phyloP scores from a whole-genome alignment of 257 asterid genomes.

The Nicotiana otophora region DNA sequence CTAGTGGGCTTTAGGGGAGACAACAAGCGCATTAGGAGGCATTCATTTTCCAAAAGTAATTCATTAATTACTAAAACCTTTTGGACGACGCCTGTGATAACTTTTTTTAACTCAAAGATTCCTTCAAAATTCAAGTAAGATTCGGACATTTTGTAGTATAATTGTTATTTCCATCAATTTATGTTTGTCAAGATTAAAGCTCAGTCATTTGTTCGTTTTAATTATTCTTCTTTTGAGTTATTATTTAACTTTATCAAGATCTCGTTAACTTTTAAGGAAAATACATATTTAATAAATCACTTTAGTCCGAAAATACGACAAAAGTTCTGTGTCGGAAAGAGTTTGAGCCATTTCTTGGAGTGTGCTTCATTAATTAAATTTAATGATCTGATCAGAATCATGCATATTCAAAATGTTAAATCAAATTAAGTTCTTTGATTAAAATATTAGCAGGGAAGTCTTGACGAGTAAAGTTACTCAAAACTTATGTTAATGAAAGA shows the following conservation, averaged over 20 bases:
- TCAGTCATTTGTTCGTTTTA: neutral
- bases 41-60: neutral
- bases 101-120: neutral
- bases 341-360: neutral
- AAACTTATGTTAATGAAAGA: too few relatives aligned
- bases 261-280: neutral
- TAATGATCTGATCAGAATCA: neutral
- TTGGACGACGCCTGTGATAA: neutral
- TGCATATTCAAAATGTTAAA: neutral
- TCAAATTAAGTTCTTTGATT: too few relatives aligned
- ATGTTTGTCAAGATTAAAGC: neutral
- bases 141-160: neutral
- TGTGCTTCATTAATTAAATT: neutral
- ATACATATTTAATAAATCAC: neutral
- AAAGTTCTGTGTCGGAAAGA: neutral
- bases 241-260: neutral
- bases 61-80: neutral
- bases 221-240: neutral
- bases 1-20: constrained; percentile 12
- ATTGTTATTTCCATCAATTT: neutral
- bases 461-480: too few relatives aligned
- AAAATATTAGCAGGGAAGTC: too few relatives aligned
- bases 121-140: neutral
- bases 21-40: constrained; percentile 6
- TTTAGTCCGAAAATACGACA: neutral